Evolutionary conservation across 1,284 basidiomycete genomes (phyloP).

Genomic region (Austropuccinia psidii): DNA sequence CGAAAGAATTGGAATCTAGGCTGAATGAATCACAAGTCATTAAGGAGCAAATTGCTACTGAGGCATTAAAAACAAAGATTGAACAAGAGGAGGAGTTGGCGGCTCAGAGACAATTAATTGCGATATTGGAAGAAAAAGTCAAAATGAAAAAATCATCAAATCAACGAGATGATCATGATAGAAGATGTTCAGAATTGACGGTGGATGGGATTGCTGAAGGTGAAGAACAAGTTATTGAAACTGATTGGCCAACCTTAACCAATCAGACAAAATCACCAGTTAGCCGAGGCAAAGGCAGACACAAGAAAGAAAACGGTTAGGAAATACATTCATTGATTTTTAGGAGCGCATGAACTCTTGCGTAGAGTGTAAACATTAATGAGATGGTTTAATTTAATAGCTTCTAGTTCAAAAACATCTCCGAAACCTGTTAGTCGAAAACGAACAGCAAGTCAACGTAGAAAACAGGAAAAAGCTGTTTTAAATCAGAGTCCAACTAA

Average conservation of each 20-base stretch:
- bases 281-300: too few relatives aligned
- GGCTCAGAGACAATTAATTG: background rate
- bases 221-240: background rate
- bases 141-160: background rate
- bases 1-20: background rate
- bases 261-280: too few relatives aligned
- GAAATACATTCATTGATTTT: background rate
- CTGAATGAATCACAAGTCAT: background rate
- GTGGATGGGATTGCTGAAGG: background rate
- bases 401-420: too few relatives aligned
- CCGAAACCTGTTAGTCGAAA: too few relatives aligned
- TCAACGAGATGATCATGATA: background rate
- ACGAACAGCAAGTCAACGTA: too few relatives aligned
- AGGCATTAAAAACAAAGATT: background rate
- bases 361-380: too few relatives aligned
- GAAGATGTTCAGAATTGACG: conserved; percentile 15
- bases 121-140: background rate
- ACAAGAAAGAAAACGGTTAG: too few relatives aligned
- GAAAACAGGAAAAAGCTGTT: too few relatives aligned
- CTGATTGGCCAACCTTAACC: background rate
- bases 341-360: too few relatives aligned
- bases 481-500: too few relatives aligned
- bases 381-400: too few relatives aligned
- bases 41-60: background rate
- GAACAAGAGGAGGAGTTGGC: background rate